phyloP scores from a whole-genome alignment of 2,329 filamentous ascomycete genomes.

The Trichoderma oligosporum region DNA sequence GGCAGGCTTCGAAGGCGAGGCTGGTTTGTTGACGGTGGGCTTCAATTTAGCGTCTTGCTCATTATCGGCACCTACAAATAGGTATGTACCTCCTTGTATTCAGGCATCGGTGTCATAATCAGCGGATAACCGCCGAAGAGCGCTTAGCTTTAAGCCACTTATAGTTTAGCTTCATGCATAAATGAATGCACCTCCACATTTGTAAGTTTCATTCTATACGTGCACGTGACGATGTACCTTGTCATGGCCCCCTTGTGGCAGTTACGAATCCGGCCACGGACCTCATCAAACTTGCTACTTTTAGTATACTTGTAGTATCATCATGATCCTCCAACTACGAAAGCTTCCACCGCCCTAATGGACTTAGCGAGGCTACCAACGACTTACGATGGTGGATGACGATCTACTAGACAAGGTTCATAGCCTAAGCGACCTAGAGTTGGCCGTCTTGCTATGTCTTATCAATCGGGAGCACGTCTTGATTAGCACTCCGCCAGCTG shows the following conservation, averaged over 20 bases:
- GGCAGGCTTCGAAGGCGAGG: constrained; percentile 17
- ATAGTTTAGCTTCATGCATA: constrained; percentile 29
- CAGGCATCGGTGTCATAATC: constrained; percentile 29
- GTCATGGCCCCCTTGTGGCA: not conserved
- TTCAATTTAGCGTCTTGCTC: constrained; percentile 5
- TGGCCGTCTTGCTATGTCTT: constrained; percentile 79
- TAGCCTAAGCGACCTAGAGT: constrained; percentile 78
- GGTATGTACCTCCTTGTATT: constrained; percentile 1
- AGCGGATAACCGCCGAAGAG: constrained; percentile 28
- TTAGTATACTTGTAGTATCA: not conserved
- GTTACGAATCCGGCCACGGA: too few relatives aligned
- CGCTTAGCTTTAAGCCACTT: constrained; percentile 21
- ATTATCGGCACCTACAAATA: constrained; percentile 8
- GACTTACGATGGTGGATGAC: constrained; percentile 55
- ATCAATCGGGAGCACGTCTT: constrained; percentile 83
- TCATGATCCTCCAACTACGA: not conserved
- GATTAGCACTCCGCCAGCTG: constrained; percentile 64
- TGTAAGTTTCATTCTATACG: not conserved
- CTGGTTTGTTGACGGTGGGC: constrained; percentile 18
- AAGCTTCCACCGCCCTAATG: constrained; percentile 26
- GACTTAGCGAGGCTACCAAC: constrained; percentile 22
- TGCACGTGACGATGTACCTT: constrained; percentile 15
- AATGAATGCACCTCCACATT: constrained; percentile 19
- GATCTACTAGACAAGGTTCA: constrained; percentile 66
- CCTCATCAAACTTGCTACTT: too few relatives aligned